Evolutionary conservation across 352 stramenopile species (phyloP), one percentile per base, ranked within the genome.

Genomic region (Phytopythium oedochilum): DNA sequence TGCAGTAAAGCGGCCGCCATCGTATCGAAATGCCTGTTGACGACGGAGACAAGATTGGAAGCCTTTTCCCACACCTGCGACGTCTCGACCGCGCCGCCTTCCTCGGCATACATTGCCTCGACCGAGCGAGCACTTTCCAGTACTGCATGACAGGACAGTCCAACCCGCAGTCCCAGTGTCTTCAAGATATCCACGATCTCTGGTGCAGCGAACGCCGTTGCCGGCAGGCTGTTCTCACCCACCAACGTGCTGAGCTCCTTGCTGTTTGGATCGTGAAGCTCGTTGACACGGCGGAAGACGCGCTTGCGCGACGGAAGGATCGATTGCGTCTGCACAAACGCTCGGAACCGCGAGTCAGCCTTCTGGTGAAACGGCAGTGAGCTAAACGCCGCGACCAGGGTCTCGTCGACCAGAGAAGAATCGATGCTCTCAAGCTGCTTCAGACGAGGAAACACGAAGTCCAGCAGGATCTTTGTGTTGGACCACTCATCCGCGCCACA

Each of bases 11-110:
- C 36, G 22, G 43, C 29, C 48, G 60, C 66, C 73, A 92, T 86
- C 11, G 63, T 55, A 59, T 92, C 83, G 53, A 92, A 90, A 44
- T 86, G 76, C 26, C 75, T 79, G 57, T 90, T 92, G n/a, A 86
- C 76, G 28, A 92, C 71, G 36, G 64, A 73, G 34, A 92, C 42
- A 49, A 92, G 61, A 42, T 73, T 89, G 25, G 68, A 49, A 1
- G 80, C 70, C 44, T 87, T 87, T 5, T 44, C 46, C 48, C 61
- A 74, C 20, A 73, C 74, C 8, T 55, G 51, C 11, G 69, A 61
- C 14, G 45, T 31, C 20, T 64, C 56, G 28, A 26, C 55, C 6
- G 34, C 42, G 15, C 57, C 49, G 12, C 48, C 55, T 6, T 57
- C 47, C 55, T 70, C 61, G 26, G 45, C 45, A 48, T 73, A 75